Evolutionary conservation across 495 filamentous ascomycete genomes (phyloP), one percentile per base, ranked within the genome.

Genomic region (Aspergillus indologenus): DNA sequence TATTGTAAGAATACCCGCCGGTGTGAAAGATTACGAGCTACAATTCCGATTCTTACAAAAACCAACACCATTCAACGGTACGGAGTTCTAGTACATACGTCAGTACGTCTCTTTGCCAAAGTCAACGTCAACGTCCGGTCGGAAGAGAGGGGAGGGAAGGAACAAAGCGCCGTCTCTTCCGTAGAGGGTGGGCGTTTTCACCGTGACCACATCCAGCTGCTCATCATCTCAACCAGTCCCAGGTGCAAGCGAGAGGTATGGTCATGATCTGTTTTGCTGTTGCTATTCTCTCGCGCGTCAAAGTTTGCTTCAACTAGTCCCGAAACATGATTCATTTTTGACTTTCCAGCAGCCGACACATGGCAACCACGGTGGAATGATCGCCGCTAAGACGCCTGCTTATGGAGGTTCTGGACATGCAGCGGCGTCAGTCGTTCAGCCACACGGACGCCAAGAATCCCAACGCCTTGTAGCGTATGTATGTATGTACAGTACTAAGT

Each of bases 311-410:
- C 26, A 29, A 29, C 34, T 40, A 40, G 34, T 15, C 47, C 48
- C 23, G 17, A 18, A 51, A 22, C 40, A 53, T 47, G 45, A 46
- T 50, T 45, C 22, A 54, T 63, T 66, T 40, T 40, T 66, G 61
- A 56, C 61, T 64, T 66, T 61, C 58, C 42, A 63, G 58, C 57
- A 45, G 45, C 22, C 51, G 57, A 67, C 65, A 67, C 65, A 67
- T 67, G 65, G 65, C 61, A 67, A 63, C 65, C 65, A 63, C 51
- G 61, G 59, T 60, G 64, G 61, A 67, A 64, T 67, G 65, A 67
- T 67, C 65, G 61, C 65, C 65, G 58, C 61, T 67, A 62, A 59
- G 45, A 55, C 53, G 46, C 53, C 48, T 60, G 57, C 55, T 54
- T 49, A 20, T 51, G 54, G 51, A 50, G 59, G 56, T 59, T 59